Evolutionary conservation across 768 basidiomycete genomes (phyloP), one percentile per base, ranked within the genome.

Genomic region (Kwoniella bestiolae): DNA sequence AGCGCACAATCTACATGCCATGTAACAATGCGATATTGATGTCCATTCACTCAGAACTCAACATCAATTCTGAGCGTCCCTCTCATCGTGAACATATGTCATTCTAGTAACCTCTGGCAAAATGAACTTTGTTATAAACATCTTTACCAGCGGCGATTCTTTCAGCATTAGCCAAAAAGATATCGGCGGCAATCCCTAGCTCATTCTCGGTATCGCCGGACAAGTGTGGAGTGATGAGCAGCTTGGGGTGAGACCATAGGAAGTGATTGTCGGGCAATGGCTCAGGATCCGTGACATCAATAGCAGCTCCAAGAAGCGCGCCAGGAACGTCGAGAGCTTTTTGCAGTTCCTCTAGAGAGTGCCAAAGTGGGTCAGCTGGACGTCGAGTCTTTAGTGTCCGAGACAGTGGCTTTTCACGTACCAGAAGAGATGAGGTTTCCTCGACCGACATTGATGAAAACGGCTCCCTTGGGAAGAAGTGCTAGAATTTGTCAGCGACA

Each of bases 201-300:
- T 81, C 80, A 21, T 59, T 56, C 53, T 73, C 74, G 1, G 78
- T 71, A 26, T 76, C 65, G 4, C 80, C 80, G 3, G 68, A 65
- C 1, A 78, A 70, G 61, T 83, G 82, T 1, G 82, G 82, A 2
- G 82, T 83, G 60, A 83, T 68, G 56, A 83, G 76, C 26, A 70
- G 60, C 59, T 78, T 77, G 0, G 76, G 76, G 55, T 81, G 80
- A 1, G 77, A 67, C 68, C 61, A 83, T 18, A 83, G 72, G 2
- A 75, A 71, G 67, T 82, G 80, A 21, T 66, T 46, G 7, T 60
- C 25, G 0, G 81, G 78, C 5, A 83, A 76, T 0, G 83, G 82
- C 64, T 83, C 82, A 12, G 82, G 82, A 34, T 78, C 73, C 5
- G 82, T 82, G 2, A 83, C 83, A 70, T 81, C 80, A 8, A 78